Base-by-base conservation (phyloP, 78 protist species). In the Cavenderia fasciculata region DNA sequence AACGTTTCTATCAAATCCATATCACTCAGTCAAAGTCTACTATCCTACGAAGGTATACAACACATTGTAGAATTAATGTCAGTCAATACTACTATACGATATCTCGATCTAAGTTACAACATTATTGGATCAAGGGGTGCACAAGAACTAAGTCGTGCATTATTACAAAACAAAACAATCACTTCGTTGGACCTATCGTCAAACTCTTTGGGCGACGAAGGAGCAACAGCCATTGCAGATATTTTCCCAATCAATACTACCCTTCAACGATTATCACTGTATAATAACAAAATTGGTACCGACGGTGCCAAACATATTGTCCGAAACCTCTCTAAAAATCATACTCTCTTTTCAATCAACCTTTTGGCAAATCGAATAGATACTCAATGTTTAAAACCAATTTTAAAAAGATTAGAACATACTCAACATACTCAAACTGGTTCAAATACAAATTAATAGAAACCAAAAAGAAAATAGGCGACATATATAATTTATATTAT, bases 81-180 rank as follows among this genome's bases (percentile, higher is more conserved):
- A 7, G 18, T 23, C 29, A 79, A 79, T 16, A 43, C 23, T 16
- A 69, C 66, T 1, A 63, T 79, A 21, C 31, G 59, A 41, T 46
- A 54, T 4, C 23, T 79, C 10, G 90, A 82, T 43, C 61, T 82
- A 23, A 68, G 71, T 3, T 82, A 68, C 56, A 69, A 79, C 29
- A 52, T 44, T 1, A 65, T 79, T 29, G 88, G 76, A n/a, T 38
- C 88, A 12, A 79, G 29, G 18, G 88, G 88, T 34, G 76, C 88
- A 8, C 56, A 79, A 25, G 65, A 66, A 34, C 29, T 79, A 3
- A 38, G 69, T 40, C 1, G 2, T 0, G 54, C 76, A 19, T 54
- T 79, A 14, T 56, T 54, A 16, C 34, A 29, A 4, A 82, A 82
- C 63, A 66, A 41, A 31, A 82, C 78, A 2, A 82, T 82, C 1